Conservation (phyloP, 306 rosid genomes). For the Parietaria judaica region DNA sequence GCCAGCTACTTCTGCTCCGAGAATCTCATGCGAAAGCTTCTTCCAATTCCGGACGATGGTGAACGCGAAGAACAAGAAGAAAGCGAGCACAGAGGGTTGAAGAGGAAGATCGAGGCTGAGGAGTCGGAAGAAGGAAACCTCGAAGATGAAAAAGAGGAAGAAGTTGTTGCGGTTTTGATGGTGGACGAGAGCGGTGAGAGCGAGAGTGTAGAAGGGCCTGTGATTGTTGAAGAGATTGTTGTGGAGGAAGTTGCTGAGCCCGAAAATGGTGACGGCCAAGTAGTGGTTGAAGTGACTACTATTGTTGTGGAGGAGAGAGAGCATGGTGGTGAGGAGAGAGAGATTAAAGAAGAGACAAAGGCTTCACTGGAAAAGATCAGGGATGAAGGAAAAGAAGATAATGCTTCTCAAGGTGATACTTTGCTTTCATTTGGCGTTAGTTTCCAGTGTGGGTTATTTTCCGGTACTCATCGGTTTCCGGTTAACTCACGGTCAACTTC, state of each 20-base stretch:
- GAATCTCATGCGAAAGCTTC: conserved; percentile 49
- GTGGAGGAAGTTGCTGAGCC: conserved; percentile 17
- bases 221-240: conserved; percentile 7
- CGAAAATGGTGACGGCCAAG: conserved; percentile 11
- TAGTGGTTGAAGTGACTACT: conserved; percentile 19
- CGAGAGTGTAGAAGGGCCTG: conserved; percentile 5
- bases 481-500: too few relatives aligned
- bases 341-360: conserved; percentile 34
- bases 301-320: conserved; percentile 20
- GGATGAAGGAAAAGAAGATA: conserved; percentile 37
- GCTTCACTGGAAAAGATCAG: conserved; percentile 35
- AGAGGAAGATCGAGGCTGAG: conserved; percentile 17
- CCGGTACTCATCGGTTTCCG: too few relatives aligned
- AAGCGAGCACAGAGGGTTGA: conserved; percentile 14
- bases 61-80: conserved; percentile 15
- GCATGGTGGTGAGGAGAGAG: conserved; percentile 28
- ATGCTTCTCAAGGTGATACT: conserved; percentile 27
- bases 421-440: too few relatives aligned
- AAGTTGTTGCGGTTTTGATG: conserved; percentile 4
- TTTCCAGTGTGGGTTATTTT: too few relatives aligned
- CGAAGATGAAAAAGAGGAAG: neutral
- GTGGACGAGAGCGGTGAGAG: conserved; percentile 6
- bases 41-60: conserved; percentile 32
- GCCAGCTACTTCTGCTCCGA: conserved; percentile 54
- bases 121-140: neutral